Evolutionary conservation across 805 yeast species (phyloP), one percentile per base, ranked within the genome.

Genomic region (Candida corydali): DNA sequence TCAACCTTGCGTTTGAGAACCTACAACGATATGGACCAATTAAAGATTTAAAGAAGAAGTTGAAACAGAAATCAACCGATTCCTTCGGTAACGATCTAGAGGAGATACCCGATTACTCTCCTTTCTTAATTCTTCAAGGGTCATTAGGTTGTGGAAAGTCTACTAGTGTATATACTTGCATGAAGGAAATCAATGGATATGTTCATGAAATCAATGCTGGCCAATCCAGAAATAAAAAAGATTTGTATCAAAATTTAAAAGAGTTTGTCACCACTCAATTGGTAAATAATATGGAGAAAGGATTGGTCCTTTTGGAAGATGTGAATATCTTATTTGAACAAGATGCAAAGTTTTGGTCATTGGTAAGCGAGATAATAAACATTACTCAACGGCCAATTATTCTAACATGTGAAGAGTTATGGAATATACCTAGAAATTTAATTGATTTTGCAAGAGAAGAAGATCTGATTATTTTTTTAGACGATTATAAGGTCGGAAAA

Each of bases 261-360:
- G 97, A 94, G 50, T 73, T 88, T 36, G 79, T 91, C 38, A 89
- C 96, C 3, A 83, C 95, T 0, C 87, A 86, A 41, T 63, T 83
- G 32, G 89, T 91, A 2, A 86, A 82, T 44, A 41, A 44, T 26
- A 43, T 38, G 3, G 78, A 72, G 41, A 70, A 76, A 40, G 88
- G 91, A 6, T 63, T 87, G 5, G 80, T 93, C 3, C 57, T 93
- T 23, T 68, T 91, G 39, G 96, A 89, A 47, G 96, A 91, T 49
- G 89, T 85, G 27, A 96, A 91, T 53, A 65, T 86, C 8, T 55
- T 89, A 14, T 86, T 82, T 49, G 86, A 78, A 37, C 78, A 75
- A 22, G 98, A 93, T 49, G 76, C 74, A 39, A 78, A 78, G 2
- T 89, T 91, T 52, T 93, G 97, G 96, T 51, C 69, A 1, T 78